These are phyloP conservation scores for Westerdykella ornata DNA, from an alignment of 2,329 filamentous ascomycete genomes.

Conservation along the genomic window DNA sequence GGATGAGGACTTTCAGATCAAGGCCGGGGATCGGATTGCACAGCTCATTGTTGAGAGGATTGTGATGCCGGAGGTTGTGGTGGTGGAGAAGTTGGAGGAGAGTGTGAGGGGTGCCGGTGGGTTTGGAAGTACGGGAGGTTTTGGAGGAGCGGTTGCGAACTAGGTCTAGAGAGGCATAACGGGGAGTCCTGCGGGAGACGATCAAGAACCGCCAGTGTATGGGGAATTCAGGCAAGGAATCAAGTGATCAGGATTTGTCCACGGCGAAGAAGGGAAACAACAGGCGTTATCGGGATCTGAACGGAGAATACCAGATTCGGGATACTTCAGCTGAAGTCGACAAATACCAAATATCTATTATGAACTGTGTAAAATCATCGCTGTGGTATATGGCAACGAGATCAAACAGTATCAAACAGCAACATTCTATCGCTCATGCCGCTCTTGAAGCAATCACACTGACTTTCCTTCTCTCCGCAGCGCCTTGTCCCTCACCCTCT, in stretches of 20 bases:
- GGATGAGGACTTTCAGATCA: conserved; percentile 72
- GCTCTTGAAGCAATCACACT: no score
- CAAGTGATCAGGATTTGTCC: not conserved
- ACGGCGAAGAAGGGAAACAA: not conserved
- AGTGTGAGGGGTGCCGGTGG: conserved; percentile 82
- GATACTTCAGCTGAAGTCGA: no score
- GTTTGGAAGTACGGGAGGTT: conserved; percentile 37
- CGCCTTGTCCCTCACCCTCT: no score
- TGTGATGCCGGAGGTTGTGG: conserved; percentile 84
- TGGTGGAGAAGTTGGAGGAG: conserved; percentile 80
- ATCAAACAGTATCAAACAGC: no score
- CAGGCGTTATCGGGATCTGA: conserved; percentile 2
- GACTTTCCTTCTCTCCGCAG: no score
- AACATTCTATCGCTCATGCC: no score
- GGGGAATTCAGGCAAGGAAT: not conserved
- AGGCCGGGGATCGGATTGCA: conserved; percentile 82
- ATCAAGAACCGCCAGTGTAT: no score
- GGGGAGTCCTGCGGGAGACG: not conserved
- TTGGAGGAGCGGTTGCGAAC: conserved; percentile 17
- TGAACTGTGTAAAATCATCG: no score
- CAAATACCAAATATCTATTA: no score
- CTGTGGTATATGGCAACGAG: no score
- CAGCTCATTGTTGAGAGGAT: conserved; percentile 94
- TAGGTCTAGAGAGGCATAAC: conserved; percentile 7
- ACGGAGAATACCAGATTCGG: no score